Evolutionary conservation across 768 basidiomycete genomes (phyloP).

Genomic region (Arthromyces matolae): DNA sequence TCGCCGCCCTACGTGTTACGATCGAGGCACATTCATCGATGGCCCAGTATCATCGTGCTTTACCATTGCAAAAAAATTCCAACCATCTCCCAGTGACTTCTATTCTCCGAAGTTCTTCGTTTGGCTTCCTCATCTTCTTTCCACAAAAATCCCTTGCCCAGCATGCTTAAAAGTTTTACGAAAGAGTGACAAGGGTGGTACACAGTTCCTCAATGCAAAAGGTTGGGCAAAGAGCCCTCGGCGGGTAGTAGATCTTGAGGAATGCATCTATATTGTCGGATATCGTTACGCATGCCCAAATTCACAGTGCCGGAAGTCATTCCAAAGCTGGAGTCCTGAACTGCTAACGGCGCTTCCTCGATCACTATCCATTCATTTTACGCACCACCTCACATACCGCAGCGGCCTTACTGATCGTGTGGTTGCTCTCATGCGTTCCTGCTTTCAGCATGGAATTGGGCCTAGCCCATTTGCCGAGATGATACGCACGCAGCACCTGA

Average conservation of each 20-base stretch:
- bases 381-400: constrained; percentile 17
- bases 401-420: constrained; percentile 17
- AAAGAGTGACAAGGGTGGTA: background rate
- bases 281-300: constrained; percentile 9
- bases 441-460: constrained; percentile 20
- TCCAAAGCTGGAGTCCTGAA: constrained; percentile 7
- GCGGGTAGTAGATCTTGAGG: constrained; percentile 13
- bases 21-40: background rate
- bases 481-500: constrained; percentile 17
- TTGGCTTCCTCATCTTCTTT: constrained; percentile 15
- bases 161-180: constrained; percentile 7
- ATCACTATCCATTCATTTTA: constrained; percentile 9
- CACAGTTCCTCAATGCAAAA: background rate
- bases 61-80: background rate
- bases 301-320: constrained; percentile 2
- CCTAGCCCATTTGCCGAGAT: constrained; percentile 22
- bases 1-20: background rate
- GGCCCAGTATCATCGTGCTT: background rate
- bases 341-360: background rate
- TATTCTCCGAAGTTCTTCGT: constrained; percentile 14
- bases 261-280: constrained; percentile 13
- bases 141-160: constrained; percentile 11
- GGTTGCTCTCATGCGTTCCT: constrained; percentile 16
- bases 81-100: constrained; percentile 2
- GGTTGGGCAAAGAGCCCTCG: constrained; percentile 13